Percentiles rank a stretch among this genome's conserved stretches.
These are phyloP conservation scores for Venturiaceae sp. DNA, from an alignment of 2,329 filamentous ascomycete genomes.

Conservation along the genomic window DNA sequence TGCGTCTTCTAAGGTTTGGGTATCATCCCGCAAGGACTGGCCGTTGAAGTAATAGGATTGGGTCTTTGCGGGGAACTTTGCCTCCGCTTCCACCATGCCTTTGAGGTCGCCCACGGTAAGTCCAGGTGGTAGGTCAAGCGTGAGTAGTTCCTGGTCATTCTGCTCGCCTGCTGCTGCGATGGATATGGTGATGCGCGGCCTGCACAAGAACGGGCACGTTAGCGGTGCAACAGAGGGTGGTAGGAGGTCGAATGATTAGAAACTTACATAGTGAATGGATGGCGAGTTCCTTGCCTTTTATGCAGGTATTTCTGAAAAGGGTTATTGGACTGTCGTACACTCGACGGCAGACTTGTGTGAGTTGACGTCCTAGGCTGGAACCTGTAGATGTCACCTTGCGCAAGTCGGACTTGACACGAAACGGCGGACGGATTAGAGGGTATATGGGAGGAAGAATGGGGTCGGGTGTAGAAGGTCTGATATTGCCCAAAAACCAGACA, in stretches of 20 bases:
- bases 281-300: conserved; percentile 5
- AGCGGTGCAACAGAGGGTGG: neutral
- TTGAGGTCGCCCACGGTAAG: conserved; percentile 81
- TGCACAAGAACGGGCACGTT: conserved; percentile 25
- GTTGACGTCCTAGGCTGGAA: neutral
- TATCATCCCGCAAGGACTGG: conserved; percentile 57
- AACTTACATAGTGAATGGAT: conserved; percentile 6
- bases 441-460: neutral
- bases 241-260: neutral
- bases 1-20: conserved; percentile 72
- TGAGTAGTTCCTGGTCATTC: conserved; percentile 64
- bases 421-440: neutral
- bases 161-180: conserved; percentile 64
- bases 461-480: neutral
- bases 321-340: conserved; percentile 5
- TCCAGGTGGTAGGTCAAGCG: conserved; percentile 70
- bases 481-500: neutral
- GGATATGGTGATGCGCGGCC: conserved; percentile 75
- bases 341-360: neutral
- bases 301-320: conserved; percentile 11
- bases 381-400: neutral
- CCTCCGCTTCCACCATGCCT: conserved; percentile 78
- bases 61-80: conserved; percentile 56
- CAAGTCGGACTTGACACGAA: conserved; percentile 6
- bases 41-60: conserved; percentile 92